phyloP scores from a whole-genome alignment of 1,284 basidiomycete genomes.

The Melanopsichium pennsylvanicum region DNA sequence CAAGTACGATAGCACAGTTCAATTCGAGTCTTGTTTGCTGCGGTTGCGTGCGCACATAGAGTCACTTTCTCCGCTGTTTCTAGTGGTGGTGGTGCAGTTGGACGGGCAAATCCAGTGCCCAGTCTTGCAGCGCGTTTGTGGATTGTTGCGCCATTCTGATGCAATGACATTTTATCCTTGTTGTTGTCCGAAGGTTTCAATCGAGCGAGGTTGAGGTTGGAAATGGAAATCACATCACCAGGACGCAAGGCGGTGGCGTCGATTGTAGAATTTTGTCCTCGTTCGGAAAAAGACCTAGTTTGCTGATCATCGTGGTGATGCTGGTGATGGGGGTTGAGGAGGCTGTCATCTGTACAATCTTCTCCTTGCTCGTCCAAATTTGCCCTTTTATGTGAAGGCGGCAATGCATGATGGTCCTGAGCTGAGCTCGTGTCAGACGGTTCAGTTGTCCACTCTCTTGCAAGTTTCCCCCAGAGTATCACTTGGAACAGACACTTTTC shows the following conservation, averaged over 20 bases:
- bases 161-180: too few relatives aligned
- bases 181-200: background rate
- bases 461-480: slow-evolving; percentile 19
- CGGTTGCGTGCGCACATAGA: slow-evolving; percentile 1
- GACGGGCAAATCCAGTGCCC: slow-evolving; percentile 10
- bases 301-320: too few relatives aligned
- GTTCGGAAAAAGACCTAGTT: too few relatives aligned
- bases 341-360: too few relatives aligned
- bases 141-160: too few relatives aligned
- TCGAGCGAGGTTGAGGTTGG: slow-evolving; percentile 16
- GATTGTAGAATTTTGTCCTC: background rate
- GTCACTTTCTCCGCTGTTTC: background rate
- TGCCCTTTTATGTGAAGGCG: too few relatives aligned
- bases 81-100: too few relatives aligned
- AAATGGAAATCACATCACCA: slow-evolving; percentile 22
- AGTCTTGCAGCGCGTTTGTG: slow-evolving; percentile 2
- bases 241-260: background rate
- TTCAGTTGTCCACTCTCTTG: slow-evolving; percentile 9
- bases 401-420: too few relatives aligned
- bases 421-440: too few relatives aligned
- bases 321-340: too few relatives aligned
- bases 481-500: slow-evolving; percentile 21
- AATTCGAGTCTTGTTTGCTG: background rate
- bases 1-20: slow-evolving; percentile 23
- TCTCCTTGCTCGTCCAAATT: too few relatives aligned